A percentile compares a stretch with the other conserved stretches of the same genome.
Evolutionary conservation across 2,329 filamentous ascomycete species (phyloP).

Genomic region (Fusarium haematococcum): DNA sequence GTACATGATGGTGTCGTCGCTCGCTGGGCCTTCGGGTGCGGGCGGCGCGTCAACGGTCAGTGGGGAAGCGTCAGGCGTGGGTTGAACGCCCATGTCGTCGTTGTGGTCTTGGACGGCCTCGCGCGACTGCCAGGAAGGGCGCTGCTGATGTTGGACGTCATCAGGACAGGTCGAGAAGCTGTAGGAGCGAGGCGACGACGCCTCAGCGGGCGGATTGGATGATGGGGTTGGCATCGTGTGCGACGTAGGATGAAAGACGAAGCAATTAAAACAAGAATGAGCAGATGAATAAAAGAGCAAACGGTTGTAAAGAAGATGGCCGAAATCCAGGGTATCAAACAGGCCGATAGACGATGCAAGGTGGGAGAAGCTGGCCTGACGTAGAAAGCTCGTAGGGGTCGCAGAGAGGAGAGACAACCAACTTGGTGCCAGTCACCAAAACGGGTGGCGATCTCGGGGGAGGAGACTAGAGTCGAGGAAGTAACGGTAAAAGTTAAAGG

Average conservation of each 20-base stretch:
- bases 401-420: slow-evolving; percentile 32
- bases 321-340: slow-evolving; percentile 33
- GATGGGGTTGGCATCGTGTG: slow-evolving; percentile 60
- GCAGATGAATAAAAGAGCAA: slow-evolving; percentile 6
- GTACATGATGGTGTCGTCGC: slow-evolving; percentile 42
- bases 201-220: slow-evolving; percentile 54
- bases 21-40: slow-evolving; percentile 33
- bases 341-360: slow-evolving; percentile 23
- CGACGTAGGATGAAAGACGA: slow-evolving; percentile 15
- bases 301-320: neutral
- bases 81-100: slow-evolving; percentile 36
- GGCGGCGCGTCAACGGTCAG: slow-evolving; percentile 33
- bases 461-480: slow-evolving; percentile 18
- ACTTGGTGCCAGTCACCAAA: slow-evolving; percentile 39
- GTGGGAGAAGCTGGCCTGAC: slow-evolving; percentile 22
- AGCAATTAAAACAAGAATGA: slow-evolving; percentile 20
- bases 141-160: slow-evolving; percentile 49
- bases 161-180: slow-evolving; percentile 59
- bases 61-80: slow-evolving; percentile 36
- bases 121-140: slow-evolving; percentile 41
- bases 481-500: slow-evolving; percentile 20
- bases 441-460: slow-evolving; percentile 43
- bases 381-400: slow-evolving; percentile 34
- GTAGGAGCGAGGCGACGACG: slow-evolving; percentile 52
- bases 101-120: slow-evolving; percentile 31